Evolutionary conservation across 495 filamentous ascomycete genomes (phyloP).

Genomic region (Xylaria castorea): DNA sequence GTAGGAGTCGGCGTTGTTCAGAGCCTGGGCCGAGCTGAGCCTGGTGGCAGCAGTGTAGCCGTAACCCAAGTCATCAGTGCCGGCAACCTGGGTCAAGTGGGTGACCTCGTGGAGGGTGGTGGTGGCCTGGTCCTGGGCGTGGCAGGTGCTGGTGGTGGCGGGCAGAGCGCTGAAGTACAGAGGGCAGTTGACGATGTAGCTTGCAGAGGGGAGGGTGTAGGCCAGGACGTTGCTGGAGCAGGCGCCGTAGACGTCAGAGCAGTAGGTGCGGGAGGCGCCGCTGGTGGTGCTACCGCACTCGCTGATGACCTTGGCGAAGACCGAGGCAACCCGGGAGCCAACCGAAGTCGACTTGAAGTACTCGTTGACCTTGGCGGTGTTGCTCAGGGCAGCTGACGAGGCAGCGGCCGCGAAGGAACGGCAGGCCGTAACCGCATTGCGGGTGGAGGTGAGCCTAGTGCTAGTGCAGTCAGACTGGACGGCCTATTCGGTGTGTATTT

Average conservation of each 20-base stretch:
- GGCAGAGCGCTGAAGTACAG: constrained; percentile 63
- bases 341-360: constrained; percentile 65
- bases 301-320: constrained; percentile 57
- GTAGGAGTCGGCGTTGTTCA: constrained; percentile 66
- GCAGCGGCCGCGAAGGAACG: constrained; percentile 58
- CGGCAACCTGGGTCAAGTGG: constrained; percentile 56
- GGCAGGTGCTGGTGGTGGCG: constrained; percentile 54
- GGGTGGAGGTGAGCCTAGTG: constrained; percentile 47
- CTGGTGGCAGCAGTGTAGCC: constrained; percentile 58
- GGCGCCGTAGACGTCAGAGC: constrained; percentile 57
- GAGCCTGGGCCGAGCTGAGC: constrained; percentile 49
- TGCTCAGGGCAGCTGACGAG: constrained; percentile 58
- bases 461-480: constrained; percentile 58
- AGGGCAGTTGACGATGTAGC: constrained; percentile 63
- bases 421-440: constrained; percentile 58
- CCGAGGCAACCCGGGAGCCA: constrained; percentile 57
- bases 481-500: constrained; percentile 22
- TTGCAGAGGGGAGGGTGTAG: constrained; percentile 61
- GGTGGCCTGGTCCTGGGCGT: constrained; percentile 63
- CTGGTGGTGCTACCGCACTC: constrained; percentile 55
- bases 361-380: constrained; percentile 61
- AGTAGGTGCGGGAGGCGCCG: constrained; percentile 59
- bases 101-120: constrained; percentile 69
- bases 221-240: constrained; percentile 63
- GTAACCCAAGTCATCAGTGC: constrained; percentile 61